Evolutionary conservation across 108 stramenopile species (phyloP).

Genomic region (Nannochloropsis salina): DNA sequence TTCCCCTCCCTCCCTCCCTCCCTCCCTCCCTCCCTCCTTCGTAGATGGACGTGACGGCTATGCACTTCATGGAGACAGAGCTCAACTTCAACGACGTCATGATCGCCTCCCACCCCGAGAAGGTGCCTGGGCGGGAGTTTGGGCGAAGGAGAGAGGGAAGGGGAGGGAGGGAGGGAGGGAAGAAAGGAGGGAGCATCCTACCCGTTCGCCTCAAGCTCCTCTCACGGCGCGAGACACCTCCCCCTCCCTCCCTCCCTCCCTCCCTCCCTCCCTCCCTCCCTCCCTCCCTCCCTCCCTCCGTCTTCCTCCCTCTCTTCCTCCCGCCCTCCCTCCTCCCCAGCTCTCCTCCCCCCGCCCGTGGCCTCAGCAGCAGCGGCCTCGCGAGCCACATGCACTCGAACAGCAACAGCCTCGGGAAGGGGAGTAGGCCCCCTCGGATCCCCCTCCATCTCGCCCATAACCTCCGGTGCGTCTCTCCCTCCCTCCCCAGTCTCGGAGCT

Average conservation of each 20-base stretch:
- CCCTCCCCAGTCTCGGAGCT: not conserved
- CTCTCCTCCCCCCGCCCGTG: not conserved
- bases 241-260: not conserved
- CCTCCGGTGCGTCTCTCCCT: not conserved
- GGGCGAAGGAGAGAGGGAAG: no score
- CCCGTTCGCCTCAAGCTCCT: not conserved
- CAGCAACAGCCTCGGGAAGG: no score
- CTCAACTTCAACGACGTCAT: not conserved
- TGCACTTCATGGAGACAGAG: not conserved
- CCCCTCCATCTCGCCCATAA: not conserved
- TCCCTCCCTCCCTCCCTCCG: not conserved
- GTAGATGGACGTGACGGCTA: constrained; percentile 4
- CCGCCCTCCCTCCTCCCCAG: not conserved
- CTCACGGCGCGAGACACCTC: not conserved
- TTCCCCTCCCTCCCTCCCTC: not conserved
- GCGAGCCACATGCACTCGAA: not conserved
- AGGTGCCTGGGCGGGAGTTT: no score
- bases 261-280: not conserved
- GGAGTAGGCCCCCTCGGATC: not conserved
- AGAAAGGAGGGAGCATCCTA: not conserved
- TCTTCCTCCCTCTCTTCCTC: not conserved
- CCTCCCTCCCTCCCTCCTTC: not conserved
- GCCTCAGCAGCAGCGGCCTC: not conserved
- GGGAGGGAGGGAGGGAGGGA: constrained; percentile 10
- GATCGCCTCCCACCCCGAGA: constrained; percentile 2